phyloP scores from a whole-genome alignment of 2,329 filamentous ascomycete species.

The Pestalotiopsis sp. region DNA sequence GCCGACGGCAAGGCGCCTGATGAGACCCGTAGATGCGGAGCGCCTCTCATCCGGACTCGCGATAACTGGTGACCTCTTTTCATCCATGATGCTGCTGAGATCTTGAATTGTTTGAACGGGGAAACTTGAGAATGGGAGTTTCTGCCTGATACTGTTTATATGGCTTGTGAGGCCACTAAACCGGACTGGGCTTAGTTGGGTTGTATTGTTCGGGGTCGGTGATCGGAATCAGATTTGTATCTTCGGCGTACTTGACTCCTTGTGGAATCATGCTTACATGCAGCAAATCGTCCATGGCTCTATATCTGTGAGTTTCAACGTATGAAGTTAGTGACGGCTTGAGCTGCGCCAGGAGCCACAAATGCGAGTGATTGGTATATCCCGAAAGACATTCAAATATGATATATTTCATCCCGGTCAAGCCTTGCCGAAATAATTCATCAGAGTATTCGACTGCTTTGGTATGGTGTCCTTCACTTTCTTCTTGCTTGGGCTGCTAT shows the following conservation, averaged over 20 bases:
- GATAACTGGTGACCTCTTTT: background rate
- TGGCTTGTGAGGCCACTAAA: background rate
- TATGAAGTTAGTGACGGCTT: too few species aligned
- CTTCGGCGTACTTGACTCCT: background rate
- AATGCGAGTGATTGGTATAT: background rate
- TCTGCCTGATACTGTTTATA: background rate
- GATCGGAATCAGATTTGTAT: background rate
- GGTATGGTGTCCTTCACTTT: slow-evolving; percentile 30
- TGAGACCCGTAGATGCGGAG: background rate
- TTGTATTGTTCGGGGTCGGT: background rate
- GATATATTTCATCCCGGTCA: background rate
- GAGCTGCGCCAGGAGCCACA: too few species aligned
- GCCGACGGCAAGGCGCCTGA: background rate
- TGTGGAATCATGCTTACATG: background rate
- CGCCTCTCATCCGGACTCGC: background rate
- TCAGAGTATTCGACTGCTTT: slow-evolving; percentile 45
- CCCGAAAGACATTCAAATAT: background rate
- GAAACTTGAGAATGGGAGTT: background rate
- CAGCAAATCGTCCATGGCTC: too few species aligned
- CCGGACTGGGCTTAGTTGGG: background rate
- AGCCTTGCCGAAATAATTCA: slow-evolving; percentile 54
- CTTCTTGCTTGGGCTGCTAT: slow-evolving; percentile 31
- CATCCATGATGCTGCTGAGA: background rate
- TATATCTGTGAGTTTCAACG: too few species aligned
- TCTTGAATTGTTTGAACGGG: background rate